Conservation (phyloP, 2,329 filamentous ascomycete genomes). For the Pseudonectria foliicola region DNA sequence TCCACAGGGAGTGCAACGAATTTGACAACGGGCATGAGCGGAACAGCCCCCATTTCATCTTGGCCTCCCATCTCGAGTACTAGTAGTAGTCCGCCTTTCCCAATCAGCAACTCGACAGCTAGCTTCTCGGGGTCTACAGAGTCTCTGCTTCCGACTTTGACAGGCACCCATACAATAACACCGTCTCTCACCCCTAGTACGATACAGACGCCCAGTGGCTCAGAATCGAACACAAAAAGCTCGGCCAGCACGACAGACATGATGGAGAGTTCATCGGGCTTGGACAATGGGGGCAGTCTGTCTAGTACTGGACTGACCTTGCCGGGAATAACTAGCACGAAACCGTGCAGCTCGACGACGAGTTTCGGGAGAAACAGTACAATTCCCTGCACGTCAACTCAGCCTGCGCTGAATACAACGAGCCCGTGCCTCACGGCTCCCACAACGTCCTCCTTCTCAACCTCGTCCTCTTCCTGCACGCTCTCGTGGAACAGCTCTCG, state of each 20-base stretch:
- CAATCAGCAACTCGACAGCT: slow-evolving; percentile 10
- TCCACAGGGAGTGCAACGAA: slow-evolving; percentile 5
- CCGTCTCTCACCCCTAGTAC: neutral
- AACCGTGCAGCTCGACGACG: neutral
- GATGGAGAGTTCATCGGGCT: too few species aligned
- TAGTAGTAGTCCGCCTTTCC: slow-evolving; percentile 4
- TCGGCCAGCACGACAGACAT: neutral
- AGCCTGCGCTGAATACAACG: neutral
- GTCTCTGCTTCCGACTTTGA: slow-evolving; percentile 5
- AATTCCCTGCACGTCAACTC: slow-evolving; percentile 2
- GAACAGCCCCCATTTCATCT: slow-evolving; percentile 9
- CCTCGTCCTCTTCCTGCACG: slow-evolving; percentile 9
- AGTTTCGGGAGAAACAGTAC: slow-evolving; percentile 3
- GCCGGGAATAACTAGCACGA: neutral
- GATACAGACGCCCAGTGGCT: slow-evolving; percentile 1
- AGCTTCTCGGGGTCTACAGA: slow-evolving; percentile 6
- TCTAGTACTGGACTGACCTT: too few species aligned
- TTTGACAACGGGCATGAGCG: slow-evolving; percentile 4
- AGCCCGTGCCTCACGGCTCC: slow-evolving; percentile 9
- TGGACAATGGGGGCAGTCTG: too few species aligned
- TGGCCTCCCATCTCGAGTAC: slow-evolving; percentile 6
- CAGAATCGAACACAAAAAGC: slow-evolving; percentile 1
- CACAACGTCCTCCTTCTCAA: neutral
- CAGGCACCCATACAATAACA: neutral
- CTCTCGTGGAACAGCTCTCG: slow-evolving; percentile 2